Percentiles rank a stretch among this genome's conserved stretches.
These are phyloP conservation scores for Obelidium mucronatum DNA, from an alignment of 192 early-diverging fungal genomes.

Conservation along the genomic window DNA sequence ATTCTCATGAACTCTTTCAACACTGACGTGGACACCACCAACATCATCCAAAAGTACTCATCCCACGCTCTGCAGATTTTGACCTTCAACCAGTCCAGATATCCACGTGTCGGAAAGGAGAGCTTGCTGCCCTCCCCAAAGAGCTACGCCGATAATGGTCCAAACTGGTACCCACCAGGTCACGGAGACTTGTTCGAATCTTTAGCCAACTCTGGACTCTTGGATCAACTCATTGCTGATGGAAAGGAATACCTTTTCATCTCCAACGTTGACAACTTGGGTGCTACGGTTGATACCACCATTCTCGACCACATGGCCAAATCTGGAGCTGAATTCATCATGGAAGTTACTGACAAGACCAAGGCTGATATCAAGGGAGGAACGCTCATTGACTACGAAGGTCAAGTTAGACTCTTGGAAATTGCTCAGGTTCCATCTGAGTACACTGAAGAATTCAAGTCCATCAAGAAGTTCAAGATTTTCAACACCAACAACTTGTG, in stretches of 20 bases:
- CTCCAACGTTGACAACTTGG: constrained; percentile 98
- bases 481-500: constrained; percentile 90
- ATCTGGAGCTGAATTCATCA: constrained; percentile 90
- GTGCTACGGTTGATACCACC: constrained; percentile 93
- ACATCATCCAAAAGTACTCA: constrained; percentile 98
- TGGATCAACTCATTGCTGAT: constrained; percentile 90
- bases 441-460: constrained; percentile 97
- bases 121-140: constrained; percentile 85
- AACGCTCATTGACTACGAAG: constrained; percentile 98
- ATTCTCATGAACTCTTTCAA: constrained; percentile 99
- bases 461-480: constrained; percentile 99
- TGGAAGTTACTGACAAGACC: constrained; percentile 99
- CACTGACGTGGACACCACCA: constrained; percentile 96
- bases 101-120: constrained; percentile 94
- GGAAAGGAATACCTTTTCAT: constrained; percentile 99
- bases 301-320: constrained; percentile 92
- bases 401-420: constrained; percentile 89
- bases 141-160: constrained; percentile 63
- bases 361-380: constrained; percentile 99
- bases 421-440: constrained; percentile 98
- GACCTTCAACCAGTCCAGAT: constrained; percentile 97
- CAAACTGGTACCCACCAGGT: constrained; percentile 88
- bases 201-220: constrained; percentile 88
- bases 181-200: constrained; percentile 99
- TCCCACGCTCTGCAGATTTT: constrained; percentile 90